Conservation (phyloP, 1,139 yeast genomes). For the Hemisphaericaspora subhashii region DNA sequence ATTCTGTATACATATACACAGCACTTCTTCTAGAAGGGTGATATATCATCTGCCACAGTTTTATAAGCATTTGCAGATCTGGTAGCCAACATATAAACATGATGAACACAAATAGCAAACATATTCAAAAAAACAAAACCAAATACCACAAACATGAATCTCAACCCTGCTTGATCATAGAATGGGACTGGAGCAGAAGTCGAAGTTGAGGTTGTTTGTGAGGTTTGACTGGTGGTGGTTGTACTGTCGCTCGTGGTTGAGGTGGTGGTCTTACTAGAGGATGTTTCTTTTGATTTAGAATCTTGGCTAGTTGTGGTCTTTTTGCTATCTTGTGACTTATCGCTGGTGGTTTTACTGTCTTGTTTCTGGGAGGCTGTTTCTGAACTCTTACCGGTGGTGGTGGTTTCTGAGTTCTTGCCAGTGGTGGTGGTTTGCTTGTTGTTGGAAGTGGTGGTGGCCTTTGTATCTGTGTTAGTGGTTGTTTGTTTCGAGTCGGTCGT, state of each 20-base stretch:
- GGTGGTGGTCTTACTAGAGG: constrained; percentile 1
- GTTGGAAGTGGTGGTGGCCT: not conserved
- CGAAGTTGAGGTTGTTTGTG: not conserved
- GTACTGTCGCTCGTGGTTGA: not conserved
- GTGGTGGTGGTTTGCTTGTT: not conserved
- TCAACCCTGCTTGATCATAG: constrained; percentile 20
- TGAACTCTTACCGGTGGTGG: constrained; percentile 2
- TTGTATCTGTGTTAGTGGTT: not conserved
- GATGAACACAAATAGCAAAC: constrained; percentile 38
- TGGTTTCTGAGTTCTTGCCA: constrained; percentile 2
- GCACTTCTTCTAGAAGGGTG: constrained; percentile 33
- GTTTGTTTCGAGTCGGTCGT: not conserved
- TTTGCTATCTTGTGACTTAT: constrained; percentile 7
- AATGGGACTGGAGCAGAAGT: constrained; percentile 10
- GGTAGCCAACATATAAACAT: constrained; percentile 30
- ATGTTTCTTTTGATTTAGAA: too few species aligned
- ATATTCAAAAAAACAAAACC: constrained; percentile 34
- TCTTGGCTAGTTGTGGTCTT: constrained; percentile 6
- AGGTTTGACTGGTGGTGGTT: constrained; percentile 4
- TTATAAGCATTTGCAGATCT: constrained; percentile 33
- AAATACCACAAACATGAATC: constrained; percentile 30
- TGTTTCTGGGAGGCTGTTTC: constrained; percentile 5
- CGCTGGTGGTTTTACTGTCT: constrained; percentile 7
- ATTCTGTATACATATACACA: too few species aligned
- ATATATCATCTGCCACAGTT: constrained; percentile 35